Conservation (phyloP, 2,329 filamentous ascomycete genomes). For the Pseudodiploospora longispora region DNA sequence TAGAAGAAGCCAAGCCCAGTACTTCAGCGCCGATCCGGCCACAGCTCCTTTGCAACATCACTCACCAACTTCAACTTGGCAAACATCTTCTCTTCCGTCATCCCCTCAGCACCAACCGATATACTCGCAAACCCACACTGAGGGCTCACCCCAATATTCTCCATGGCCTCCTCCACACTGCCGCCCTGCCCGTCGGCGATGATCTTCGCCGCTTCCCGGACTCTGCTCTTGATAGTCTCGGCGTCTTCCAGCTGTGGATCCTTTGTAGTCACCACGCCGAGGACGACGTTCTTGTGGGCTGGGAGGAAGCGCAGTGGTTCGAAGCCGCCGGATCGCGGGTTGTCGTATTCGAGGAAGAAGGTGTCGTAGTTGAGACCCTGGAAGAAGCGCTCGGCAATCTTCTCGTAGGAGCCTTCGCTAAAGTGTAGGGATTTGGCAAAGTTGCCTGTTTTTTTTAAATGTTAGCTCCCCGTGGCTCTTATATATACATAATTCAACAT, state of each 20-base stretch:
- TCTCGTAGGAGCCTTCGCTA: conserved; percentile 55
- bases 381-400: conserved; percentile 54
- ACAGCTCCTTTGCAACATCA: conserved; percentile 57
- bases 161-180: conserved; percentile 53
- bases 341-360: conserved; percentile 56
- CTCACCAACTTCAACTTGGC: conserved; percentile 62
- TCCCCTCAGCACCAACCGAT: conserved; percentile 53
- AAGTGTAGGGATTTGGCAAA: conserved; percentile 57
- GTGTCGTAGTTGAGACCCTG: conserved; percentile 50
- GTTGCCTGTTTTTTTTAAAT: conserved; percentile 44
- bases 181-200: conserved; percentile 57
- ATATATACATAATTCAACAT: background rate
- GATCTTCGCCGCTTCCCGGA: conserved; percentile 52
- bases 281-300: conserved; percentile 50
- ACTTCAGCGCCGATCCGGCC: conserved; percentile 28
- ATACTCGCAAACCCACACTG: conserved; percentile 67
- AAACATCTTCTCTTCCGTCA: conserved; percentile 61
- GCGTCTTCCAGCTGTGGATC: conserved; percentile 49
- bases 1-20: background rate
- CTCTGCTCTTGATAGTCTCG: conserved; percentile 44
- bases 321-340: conserved; percentile 50
- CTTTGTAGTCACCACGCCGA: conserved; percentile 55
- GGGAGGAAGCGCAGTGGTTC: conserved; percentile 54
- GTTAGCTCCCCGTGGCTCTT: background rate
- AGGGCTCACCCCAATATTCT: conserved; percentile 58